Conservation (phyloP, 768 basidiomycete species). For the Chalciporus piperatus region DNA sequence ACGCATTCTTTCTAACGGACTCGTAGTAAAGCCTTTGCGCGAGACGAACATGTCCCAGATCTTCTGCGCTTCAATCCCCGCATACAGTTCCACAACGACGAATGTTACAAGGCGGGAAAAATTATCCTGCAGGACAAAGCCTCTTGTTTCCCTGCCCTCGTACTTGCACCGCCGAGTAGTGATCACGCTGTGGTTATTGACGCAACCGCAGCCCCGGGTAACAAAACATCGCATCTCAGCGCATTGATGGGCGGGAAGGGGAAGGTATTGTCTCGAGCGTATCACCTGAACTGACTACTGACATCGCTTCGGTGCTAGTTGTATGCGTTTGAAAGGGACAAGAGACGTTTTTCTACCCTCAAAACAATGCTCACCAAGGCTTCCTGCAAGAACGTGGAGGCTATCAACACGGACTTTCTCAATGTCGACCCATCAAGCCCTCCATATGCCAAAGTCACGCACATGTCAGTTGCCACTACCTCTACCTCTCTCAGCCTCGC, state of each 20-base stretch:
- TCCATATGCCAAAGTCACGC: constrained; percentile 66
- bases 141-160: constrained; percentile 90
- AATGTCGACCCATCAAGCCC: constrained; percentile 64
- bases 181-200: constrained; percentile 68
- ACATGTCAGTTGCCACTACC: constrained; percentile 63
- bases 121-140: constrained; percentile 97
- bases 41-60: constrained; percentile 79
- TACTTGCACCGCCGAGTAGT: constrained; percentile 71
- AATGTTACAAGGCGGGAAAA: constrained; percentile 71
- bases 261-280: constrained; percentile 46
- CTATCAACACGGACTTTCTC: constrained; percentile 82
- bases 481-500: neutral
- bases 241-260: constrained; percentile 83
- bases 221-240: constrained; percentile 94
- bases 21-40: constrained; percentile 58
- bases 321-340: constrained; percentile 88
- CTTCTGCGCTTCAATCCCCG: constrained; percentile 75
- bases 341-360: constrained; percentile 77
- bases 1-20: constrained; percentile 1
- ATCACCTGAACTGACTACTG: neutral
- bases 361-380: constrained; percentile 84
- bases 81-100: constrained; percentile 64
- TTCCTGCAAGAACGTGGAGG: constrained; percentile 73
- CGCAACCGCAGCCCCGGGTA: constrained; percentile 95
- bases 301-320: constrained; percentile 42